Percentiles rank a stretch among this genome's conserved stretches.
phyloP scores from a whole-genome alignment of 73 alveolate species.

The Tetrahymena elliotti region DNA sequence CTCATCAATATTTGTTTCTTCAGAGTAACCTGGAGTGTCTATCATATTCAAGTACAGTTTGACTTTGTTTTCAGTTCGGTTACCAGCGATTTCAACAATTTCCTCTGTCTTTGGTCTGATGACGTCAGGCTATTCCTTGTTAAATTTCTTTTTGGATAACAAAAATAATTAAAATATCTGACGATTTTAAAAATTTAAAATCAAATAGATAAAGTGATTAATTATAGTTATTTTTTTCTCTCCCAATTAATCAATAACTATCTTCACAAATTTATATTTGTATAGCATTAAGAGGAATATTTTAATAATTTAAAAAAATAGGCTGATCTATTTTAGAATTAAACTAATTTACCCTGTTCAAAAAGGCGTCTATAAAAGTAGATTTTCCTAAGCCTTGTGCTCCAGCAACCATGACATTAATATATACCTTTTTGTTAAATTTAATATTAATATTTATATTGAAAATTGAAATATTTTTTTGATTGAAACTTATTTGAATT shows the following conservation, averaged over 20 bases:
- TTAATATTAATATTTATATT: neutral
- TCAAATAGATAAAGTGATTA: neutral
- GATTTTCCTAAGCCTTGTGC: slow-evolving; percentile 28
- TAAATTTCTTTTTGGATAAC: neutral
- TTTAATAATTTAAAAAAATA: no score
- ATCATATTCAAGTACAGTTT: neutral
- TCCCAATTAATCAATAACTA: neutral
- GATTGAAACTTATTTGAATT: no score
- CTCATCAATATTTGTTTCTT: neutral
- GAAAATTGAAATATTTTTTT: neutral
- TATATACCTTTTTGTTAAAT: neutral
- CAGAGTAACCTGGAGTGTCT: neutral
- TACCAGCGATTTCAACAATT: neutral
- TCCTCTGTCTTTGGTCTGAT: neutral
- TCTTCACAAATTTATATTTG: neutral
- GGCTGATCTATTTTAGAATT: neutral
- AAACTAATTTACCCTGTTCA: neutral
- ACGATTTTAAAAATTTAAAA: no score
- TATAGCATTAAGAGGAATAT: neutral
- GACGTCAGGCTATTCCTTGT: neutral
- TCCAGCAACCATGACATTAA: slow-evolving; percentile 34
- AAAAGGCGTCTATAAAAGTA: slow-evolving; percentile 25
- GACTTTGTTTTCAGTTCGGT: neutral
- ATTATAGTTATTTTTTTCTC: neutral
- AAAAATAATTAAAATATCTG: neutral